Conservation (phyloP, 2,329 filamentous ascomycete genomes). For the Neofusicoccum kwambonambiense region DNA sequence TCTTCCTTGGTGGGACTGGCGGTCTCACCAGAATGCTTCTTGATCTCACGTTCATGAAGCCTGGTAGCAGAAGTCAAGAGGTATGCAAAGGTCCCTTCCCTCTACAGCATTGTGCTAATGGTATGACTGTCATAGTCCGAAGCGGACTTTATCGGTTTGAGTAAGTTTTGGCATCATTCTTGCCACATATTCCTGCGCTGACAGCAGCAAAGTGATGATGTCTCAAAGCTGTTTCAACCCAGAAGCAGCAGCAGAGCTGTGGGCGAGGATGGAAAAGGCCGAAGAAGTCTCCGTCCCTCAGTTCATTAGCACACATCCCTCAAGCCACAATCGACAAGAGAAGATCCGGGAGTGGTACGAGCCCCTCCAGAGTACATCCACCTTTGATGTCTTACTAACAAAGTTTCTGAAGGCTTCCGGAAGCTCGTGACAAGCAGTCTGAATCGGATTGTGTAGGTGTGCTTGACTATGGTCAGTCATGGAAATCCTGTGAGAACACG, state of each 20-base stretch:
- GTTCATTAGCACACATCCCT: slow-evolving; percentile 75
- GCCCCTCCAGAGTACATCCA: slow-evolving; percentile 1
- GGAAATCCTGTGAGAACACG: too few species aligned
- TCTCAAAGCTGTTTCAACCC: slow-evolving; percentile 76
- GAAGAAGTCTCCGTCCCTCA: slow-evolving; percentile 59
- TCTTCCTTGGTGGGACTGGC: slow-evolving; percentile 45
- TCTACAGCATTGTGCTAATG: slow-evolving; percentile 12
- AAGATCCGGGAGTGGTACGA: slow-evolving; percentile 61
- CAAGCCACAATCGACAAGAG: slow-evolving; percentile 63
- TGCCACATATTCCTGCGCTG: slow-evolving; percentile 18
- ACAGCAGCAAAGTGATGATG: slow-evolving; percentile 63
- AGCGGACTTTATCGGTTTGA: slow-evolving; percentile 76
- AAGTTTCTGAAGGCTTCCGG: slow-evolving; percentile 29
- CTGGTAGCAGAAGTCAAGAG: slow-evolving; percentile 70
- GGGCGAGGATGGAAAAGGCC: slow-evolving; percentile 59
- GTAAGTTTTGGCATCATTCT: slow-evolving; percentile 26
- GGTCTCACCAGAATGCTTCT: slow-evolving; percentile 46
- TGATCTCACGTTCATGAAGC: slow-evolving; percentile 64
- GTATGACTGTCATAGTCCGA: slow-evolving; percentile 54
- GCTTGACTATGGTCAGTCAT: background rate
- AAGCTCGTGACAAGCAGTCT: slow-evolving; percentile 40
- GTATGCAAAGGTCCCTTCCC: slow-evolving; percentile 25
- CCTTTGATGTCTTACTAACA: background rate
- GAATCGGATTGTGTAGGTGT: slow-evolving; percentile 28
- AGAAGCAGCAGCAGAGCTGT: slow-evolving; percentile 62